Evolutionary conservation across 164 flowering plant species (phyloP).

Genomic region (Euptelea pleiosperma): DNA sequence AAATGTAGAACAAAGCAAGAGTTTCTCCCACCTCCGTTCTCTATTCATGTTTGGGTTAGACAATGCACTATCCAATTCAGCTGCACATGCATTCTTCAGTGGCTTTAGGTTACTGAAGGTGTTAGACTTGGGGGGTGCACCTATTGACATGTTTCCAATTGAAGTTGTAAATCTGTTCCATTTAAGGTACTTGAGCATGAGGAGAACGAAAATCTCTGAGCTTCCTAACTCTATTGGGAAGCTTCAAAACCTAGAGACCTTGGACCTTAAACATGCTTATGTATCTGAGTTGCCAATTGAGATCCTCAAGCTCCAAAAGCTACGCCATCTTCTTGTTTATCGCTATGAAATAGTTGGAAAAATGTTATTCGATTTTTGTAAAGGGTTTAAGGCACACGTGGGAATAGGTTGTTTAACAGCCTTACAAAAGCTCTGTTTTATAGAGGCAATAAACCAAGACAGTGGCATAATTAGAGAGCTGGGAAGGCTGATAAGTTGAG

Average conservation of each 20-base stretch:
- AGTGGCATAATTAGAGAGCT: too few species aligned
- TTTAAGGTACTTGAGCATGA: too few species aligned
- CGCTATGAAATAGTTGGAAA: too few species aligned
- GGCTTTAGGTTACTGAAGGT: background rate
- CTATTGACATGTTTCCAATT: too few species aligned
- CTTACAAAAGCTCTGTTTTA: background rate
- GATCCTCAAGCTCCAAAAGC: background rate
- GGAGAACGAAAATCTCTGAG: conserved; percentile 7
- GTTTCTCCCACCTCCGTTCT: too few species aligned
- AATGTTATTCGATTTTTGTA: background rate
- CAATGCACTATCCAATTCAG: background rate
- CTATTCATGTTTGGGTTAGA: background rate
- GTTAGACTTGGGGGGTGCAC: background rate
- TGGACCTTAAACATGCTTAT: too few species aligned
- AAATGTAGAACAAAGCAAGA: background rate
- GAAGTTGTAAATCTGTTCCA: too few species aligned
- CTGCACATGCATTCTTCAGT: too few species aligned
- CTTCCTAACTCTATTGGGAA: background rate
- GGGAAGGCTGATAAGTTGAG: background rate
- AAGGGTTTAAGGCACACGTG: background rate
- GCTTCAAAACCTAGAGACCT: too few species aligned
- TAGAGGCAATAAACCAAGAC: background rate
- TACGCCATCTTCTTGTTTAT: too few species aligned
- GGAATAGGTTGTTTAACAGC: background rate
- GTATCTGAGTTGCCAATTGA: background rate